These are phyloP conservation scores for Asterella californica DNA, from an alignment of 225 moss, liverwort and hornwort species.

Conservation along the genomic window DNA sequence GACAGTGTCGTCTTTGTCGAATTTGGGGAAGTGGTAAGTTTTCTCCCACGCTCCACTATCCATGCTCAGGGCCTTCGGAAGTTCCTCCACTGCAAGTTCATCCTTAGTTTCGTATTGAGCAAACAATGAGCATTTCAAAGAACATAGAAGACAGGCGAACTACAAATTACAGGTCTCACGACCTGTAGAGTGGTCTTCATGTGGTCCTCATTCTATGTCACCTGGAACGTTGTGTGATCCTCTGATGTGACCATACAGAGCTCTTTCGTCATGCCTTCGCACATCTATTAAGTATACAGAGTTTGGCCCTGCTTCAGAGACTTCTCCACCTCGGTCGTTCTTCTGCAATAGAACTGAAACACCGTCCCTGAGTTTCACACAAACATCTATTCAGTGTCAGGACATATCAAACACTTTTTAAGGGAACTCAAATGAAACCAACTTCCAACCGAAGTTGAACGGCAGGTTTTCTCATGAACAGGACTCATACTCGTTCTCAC, in stretches of 20 bases:
- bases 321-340: constrained; percentile 41
- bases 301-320: constrained; percentile 41
- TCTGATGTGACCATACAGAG: constrained; percentile 70
- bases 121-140: not conserved
- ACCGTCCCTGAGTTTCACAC: constrained; percentile 56
- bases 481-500: no score
- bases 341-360: constrained; percentile 67
- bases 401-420: not conserved
- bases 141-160: not conserved
- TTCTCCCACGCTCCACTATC: constrained; percentile 56
- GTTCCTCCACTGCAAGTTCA: constrained; percentile 54
- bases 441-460: no score
- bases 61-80: constrained; percentile 70
- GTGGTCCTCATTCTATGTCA: constrained; percentile 12
- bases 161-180: not conserved
- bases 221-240: constrained; percentile 91
- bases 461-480: no score
- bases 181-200: not conserved
- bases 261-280: constrained; percentile 84
- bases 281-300: constrained; percentile 71
- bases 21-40: constrained; percentile 62
- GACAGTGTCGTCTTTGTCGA: constrained; percentile 43
- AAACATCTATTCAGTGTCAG: constrained; percentile 2
- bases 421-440: not conserved
- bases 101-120: not conserved